Evolutionary conservation across 805 yeast genomes (phyloP).

Genomic region (Candida sonorensis): DNA sequence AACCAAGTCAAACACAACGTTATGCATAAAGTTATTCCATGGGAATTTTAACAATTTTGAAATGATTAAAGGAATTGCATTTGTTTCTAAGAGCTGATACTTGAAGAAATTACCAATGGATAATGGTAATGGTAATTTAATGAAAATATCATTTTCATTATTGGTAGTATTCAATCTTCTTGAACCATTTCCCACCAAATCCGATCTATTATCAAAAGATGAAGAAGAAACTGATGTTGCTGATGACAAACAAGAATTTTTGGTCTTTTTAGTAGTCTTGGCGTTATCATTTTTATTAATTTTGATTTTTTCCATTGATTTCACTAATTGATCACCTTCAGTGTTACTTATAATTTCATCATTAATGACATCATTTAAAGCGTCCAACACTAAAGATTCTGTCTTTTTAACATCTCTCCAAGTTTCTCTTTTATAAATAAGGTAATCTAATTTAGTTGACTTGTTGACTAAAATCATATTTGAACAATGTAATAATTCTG

Average conservation of each 20-base stretch:
- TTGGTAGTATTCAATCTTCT: too few species aligned
- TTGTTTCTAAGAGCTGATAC: slow-evolving; percentile 65
- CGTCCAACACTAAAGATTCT: slow-evolving; percentile 30
- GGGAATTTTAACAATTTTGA: slow-evolving; percentile 73
- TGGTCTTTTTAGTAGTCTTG: too few species aligned
- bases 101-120: slow-evolving; percentile 80
- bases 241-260: too few species aligned
- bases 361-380: slow-evolving; percentile 26
- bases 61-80: slow-evolving; percentile 56
- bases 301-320: slow-evolving; percentile 22
- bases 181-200: too few species aligned
- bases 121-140: slow-evolving; percentile 21
- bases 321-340: slow-evolving; percentile 10
- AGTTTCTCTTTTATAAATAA: slow-evolving; percentile 63
- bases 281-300: slow-evolving; percentile 4
- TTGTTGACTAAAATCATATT: slow-evolving; percentile 90
- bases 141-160: slow-evolving; percentile 12
- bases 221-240: too few species aligned
- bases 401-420: slow-evolving; percentile 51
- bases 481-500: slow-evolving; percentile 91
- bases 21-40: slow-evolving; percentile 96
- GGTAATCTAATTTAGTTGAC: slow-evolving; percentile 49
- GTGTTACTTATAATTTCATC: slow-evolving; percentile 9
- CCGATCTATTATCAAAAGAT: too few species aligned
- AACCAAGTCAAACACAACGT: slow-evolving; percentile 90